Evolutionary conservation across 768 basidiomycete genomes (phyloP).

Genomic region (Lepiota brunneoincarnata): DNA sequence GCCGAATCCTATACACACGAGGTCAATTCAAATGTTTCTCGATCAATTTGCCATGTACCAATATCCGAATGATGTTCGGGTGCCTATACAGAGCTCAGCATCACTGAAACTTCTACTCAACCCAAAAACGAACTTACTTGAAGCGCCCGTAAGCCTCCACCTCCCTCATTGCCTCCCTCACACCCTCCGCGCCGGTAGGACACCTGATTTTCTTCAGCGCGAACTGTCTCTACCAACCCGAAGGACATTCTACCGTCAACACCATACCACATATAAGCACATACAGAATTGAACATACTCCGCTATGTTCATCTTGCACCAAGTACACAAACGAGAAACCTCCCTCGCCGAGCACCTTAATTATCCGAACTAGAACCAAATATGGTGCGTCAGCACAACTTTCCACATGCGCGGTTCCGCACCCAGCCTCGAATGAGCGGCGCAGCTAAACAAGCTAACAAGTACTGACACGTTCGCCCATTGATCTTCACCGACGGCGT

Average conservation of each 20-base stretch:
- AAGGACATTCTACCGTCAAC: not conserved
- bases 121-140: slow-evolving; percentile 52
- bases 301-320: slow-evolving; percentile 82
- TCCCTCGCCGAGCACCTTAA: slow-evolving; percentile 93
- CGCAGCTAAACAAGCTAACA: not conserved
- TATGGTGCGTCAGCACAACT: not conserved
- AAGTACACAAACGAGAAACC: slow-evolving; percentile 93
- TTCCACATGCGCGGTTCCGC: not conserved
- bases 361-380: slow-evolving; percentile 70
- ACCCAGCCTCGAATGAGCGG: not conserved
- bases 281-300: slow-evolving; percentile 43
- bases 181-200: slow-evolving; percentile 83
- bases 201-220: slow-evolving; percentile 97
- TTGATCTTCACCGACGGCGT: slow-evolving; percentile 93
- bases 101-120: not conserved
- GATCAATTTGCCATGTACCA: slow-evolving; percentile 42
- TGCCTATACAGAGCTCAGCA: slow-evolving; percentile 49
- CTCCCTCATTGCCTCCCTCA: slow-evolving; percentile 86
- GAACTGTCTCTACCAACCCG: slow-evolving; percentile 66
- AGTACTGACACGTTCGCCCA: slow-evolving; percentile 79
- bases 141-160: slow-evolving; percentile 94
- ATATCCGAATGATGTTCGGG: slow-evolving; percentile 93
- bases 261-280: not conserved
- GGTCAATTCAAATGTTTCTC: not conserved
- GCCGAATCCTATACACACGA: slow-evolving; percentile 70